These are phyloP conservation scores for Lunularia cruciata DNA, from an alignment of 225 moss, liverwort and hornwort genomes.

Conservation along the genomic window DNA sequence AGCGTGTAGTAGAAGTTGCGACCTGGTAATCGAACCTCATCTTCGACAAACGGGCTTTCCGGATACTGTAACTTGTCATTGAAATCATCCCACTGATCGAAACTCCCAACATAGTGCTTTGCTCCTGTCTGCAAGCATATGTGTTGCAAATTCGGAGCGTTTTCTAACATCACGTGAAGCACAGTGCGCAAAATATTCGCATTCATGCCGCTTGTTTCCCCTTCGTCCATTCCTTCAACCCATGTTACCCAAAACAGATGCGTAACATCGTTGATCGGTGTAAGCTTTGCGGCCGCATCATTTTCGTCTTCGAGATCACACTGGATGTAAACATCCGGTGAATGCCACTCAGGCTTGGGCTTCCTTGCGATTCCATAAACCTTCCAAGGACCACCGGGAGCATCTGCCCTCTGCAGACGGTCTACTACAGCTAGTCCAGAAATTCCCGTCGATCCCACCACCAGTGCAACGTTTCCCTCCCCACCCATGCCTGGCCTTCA, in stretches of 20 bases:
- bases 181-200: slow-evolving; percentile 37
- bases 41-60: slow-evolving; percentile 34
- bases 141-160: slow-evolving; percentile 41
- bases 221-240: slow-evolving; percentile 39
- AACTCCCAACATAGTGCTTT: slow-evolving; percentile 53
- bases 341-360: slow-evolving; percentile 26
- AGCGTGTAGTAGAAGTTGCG: slow-evolving; percentile 39
- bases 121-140: slow-evolving; percentile 57
- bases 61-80: neutral
- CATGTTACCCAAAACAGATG: slow-evolving; percentile 54
- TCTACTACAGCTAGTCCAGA: slow-evolving; percentile 25
- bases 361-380: slow-evolving; percentile 29
- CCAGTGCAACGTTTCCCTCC: slow-evolving; percentile 26
- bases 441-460: slow-evolving; percentile 33
- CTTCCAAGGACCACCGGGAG: slow-evolving; percentile 30
- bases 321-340: slow-evolving; percentile 38
- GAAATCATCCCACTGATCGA: slow-evolving; percentile 26
- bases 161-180: slow-evolving; percentile 34
- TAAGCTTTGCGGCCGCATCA: slow-evolving; percentile 32
- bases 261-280: slow-evolving; percentile 43
- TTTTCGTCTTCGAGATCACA: slow-evolving; percentile 44
- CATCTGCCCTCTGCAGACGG: slow-evolving; percentile 18
- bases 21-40: slow-evolving; percentile 29
- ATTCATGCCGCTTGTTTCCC: slow-evolving; percentile 41
- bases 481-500: slow-evolving; percentile 7